Percentiles rank a stretch among this genome's conserved stretches.
Conservation (phyloP, 441 rosid species). For the Corymbia citriodora region DNA sequence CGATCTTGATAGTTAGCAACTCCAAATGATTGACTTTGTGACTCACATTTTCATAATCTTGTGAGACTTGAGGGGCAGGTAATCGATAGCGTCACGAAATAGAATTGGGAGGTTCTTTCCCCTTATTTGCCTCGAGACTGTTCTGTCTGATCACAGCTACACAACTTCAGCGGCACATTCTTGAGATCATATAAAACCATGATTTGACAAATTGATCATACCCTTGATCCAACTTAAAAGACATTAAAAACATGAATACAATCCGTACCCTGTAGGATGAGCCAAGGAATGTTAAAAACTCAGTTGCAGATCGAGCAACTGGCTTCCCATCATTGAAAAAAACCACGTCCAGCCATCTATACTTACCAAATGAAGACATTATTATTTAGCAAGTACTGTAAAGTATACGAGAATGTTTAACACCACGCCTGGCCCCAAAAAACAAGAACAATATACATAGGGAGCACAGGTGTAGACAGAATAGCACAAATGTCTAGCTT, state of each 20-base stretch:
- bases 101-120: background rate
- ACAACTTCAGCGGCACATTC: background rate
- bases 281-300: background rate
- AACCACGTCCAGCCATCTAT: background rate
- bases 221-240: background rate
- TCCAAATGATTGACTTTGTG: background rate
- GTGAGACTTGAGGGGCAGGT: background rate
- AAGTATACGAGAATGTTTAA: background rate
- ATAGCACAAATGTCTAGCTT: background rate
- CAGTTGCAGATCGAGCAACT: background rate
- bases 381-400: background rate
- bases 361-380: background rate
- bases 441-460: background rate
- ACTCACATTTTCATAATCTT: background rate
- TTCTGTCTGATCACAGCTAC: background rate
- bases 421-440: background rate
- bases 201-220: background rate
- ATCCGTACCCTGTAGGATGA: background rate
- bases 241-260: background rate
- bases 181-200: background rate
- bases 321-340: background rate
- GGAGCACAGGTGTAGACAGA: background rate
- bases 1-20: background rate
- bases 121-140: background rate
- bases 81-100: background rate